Conservation (phyloP, 129 eudicot species). For the Sambucus nigra region DNA sequence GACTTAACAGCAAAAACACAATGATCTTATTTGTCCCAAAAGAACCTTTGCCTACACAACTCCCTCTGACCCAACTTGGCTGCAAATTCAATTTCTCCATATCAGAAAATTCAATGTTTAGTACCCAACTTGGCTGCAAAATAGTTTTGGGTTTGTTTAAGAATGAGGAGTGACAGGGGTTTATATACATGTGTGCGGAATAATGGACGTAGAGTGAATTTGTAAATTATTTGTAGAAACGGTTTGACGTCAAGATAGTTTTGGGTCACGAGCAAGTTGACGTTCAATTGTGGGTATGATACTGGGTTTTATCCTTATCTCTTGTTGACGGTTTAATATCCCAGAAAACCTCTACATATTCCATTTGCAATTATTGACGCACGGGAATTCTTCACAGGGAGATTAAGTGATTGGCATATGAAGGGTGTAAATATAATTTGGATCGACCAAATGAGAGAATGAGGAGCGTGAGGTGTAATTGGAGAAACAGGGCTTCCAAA, state of each 20-base stretch:
- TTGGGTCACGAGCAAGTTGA: slow-evolving; percentile 12
- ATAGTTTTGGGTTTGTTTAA: slow-evolving; percentile 17
- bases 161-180: slow-evolving; percentile 1
- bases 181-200: slow-evolving; percentile 14
- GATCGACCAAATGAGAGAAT: too few relatives aligned
- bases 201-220: slow-evolving; percentile 1
- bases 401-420: too few relatives aligned
- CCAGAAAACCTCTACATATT: too few relatives aligned
- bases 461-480: too few relatives aligned
- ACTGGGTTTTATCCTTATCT: slow-evolving; percentile 34
- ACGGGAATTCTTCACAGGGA: too few relatives aligned
- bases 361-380: too few relatives aligned
- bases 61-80: slow-evolving; percentile 38
- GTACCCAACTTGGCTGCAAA: neutral
- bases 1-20: slow-evolving; percentile 60
- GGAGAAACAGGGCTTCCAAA: too few relatives aligned
- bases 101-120: neutral
- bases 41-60: slow-evolving; percentile 55
- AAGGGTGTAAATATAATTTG: too few relatives aligned
- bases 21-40: slow-evolving; percentile 39
- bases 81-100: slow-evolving; percentile 14
- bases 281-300: slow-evolving; percentile 39
- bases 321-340: neutral
- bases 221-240: slow-evolving; percentile 1
- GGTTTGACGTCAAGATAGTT: neutral